Evolutionary conservation across 768 basidiomycete species (phyloP), one percentile per base, ranked within the genome.

Genomic region (Suillus decipiens): DNA sequence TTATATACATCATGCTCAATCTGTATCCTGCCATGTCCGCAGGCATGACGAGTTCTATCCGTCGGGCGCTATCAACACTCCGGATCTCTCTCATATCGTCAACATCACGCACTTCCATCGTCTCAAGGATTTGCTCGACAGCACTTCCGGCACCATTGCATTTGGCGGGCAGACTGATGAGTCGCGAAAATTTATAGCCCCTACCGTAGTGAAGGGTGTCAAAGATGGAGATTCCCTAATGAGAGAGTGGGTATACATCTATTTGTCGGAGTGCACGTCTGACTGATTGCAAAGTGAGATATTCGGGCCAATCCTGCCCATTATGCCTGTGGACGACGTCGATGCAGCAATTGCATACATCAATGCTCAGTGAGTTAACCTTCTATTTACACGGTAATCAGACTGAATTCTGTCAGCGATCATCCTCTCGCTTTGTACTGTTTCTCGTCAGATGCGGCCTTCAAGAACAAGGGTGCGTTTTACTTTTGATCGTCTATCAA

Each of bases 251-350:
- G 88, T 79, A 2, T n/a, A 50, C 19, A 51, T 59, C 9, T 24
- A 14, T 63, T 6, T 24, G 15, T 64, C 47, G 5, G 19, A 17
- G 37, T 15, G 58, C 12, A 28, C n/a, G 66, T n/a, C 41, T 56
- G 36, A 48, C n/a, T 9, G 15, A 5, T 5, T 51, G 19, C 48
- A 0, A 65, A 93, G 92, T 64, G 94, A 95, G 69, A 81, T 95
- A 48, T 95, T 96, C 67, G 94, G 93, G 0, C 93, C 94, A 9
- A 67, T 96, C 12, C 76, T 96, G 28, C 89, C 92, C 3, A 80
- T 96, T 47, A 77, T 95, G 1, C 83, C 88, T 0, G 86, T 94
- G 31, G 83, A 88, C n/a, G 72, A 82, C 61, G 60, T 91, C 7
- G 90, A 93, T 39, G 87, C 85, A 43, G 93, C 88, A 3, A 86